Evolutionary conservation across 441 rosid species (phyloP).

Genomic region (Gossypium aridum): DNA sequence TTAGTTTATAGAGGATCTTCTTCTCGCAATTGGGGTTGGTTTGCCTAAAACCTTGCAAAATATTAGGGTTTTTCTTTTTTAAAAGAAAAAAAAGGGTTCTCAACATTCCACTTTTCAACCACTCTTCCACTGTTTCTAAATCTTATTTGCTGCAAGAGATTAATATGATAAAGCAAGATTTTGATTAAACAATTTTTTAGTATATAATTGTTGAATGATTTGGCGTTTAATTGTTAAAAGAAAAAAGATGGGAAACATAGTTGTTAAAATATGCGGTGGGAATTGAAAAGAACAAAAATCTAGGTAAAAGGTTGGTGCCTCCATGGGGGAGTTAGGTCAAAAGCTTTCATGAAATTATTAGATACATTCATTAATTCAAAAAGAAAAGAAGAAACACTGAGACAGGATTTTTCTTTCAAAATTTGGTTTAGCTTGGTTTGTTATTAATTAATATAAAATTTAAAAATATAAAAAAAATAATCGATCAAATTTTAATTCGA

Average conservation of each 20-base stretch:
- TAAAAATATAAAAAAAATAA: too few relatives aligned
- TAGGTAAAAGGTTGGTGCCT: slow-evolving; percentile 21
- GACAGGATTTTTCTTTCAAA: not conserved
- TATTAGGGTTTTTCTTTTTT: not conserved
- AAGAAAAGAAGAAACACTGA: not conserved
- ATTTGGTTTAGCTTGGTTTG: not conserved
- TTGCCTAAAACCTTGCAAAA: slow-evolving; percentile 21
- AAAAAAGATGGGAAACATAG: slow-evolving; percentile 20
- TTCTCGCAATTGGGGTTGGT: slow-evolving; percentile 12
- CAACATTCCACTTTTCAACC: slow-evolving; percentile 41
- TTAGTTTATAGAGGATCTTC: slow-evolving; percentile 40
- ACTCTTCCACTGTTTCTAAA: slow-evolving; percentile 22
- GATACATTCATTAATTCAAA: not conserved
- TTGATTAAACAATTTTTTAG: not conserved
- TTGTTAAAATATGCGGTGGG: slow-evolving; percentile 21
- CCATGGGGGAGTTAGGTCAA: slow-evolving; percentile 22
- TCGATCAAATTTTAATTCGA: too few relatives aligned
- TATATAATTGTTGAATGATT: not conserved
- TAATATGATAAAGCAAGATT: not conserved
- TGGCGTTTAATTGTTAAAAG: not conserved
- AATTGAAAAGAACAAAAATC: slow-evolving; percentile 21
- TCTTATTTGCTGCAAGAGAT: not conserved
- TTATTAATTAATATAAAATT: too few relatives aligned
- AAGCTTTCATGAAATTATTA: slow-evolving; percentile 14
- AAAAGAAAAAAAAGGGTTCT: slow-evolving; percentile 8